Conservation (phyloP, 2,329 filamentous ascomycete genomes). For the Diaporthe ampelina region DNA sequence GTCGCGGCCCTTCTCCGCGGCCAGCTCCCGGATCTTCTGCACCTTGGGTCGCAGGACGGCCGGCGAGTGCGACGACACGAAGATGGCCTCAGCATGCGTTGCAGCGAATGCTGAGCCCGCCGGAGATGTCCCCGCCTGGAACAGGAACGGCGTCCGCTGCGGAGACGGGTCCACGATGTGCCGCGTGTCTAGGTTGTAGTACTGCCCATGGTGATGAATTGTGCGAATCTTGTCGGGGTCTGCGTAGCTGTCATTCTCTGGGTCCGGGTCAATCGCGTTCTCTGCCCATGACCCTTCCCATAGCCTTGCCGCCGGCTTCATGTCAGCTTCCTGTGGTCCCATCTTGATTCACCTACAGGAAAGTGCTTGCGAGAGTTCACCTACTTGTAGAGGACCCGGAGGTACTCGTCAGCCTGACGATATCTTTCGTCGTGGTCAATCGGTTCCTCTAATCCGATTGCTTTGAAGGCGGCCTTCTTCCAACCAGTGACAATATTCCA, state of each 20-base stretch:
- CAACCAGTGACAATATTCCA: constrained; percentile 78
- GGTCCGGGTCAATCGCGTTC: constrained; percentile 61
- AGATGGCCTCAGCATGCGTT: constrained; percentile 68
- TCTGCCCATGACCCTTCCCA: constrained; percentile 62
- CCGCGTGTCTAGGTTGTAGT: constrained; percentile 54
- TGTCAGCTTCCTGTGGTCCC: not conserved
- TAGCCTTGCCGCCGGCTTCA: constrained; percentile 49
- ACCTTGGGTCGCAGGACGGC: constrained; percentile 61
- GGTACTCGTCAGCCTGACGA: constrained; percentile 66
- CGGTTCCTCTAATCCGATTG: constrained; percentile 59
- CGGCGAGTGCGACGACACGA: constrained; percentile 64
- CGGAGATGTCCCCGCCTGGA: constrained; percentile 67
- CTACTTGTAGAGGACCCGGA: constrained; percentile 68
- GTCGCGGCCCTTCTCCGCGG: constrained; percentile 61
- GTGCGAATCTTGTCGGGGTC: constrained; percentile 65
- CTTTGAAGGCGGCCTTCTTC: constrained; percentile 72
- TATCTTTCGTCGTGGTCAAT: constrained; percentile 69
- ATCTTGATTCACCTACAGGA: too few species aligned
- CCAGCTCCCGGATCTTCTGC: constrained; percentile 62
- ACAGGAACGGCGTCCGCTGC: constrained; percentile 64
- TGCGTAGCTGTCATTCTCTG: constrained; percentile 62
- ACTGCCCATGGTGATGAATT: constrained; percentile 67
- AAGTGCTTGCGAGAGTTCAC: not conserved
- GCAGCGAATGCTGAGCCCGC: constrained; percentile 66
- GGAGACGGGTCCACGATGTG: constrained; percentile 63